Base-by-base conservation (phyloP, 2,329 filamentous ascomycete genomes). In the Cercospora sojina region DNA sequence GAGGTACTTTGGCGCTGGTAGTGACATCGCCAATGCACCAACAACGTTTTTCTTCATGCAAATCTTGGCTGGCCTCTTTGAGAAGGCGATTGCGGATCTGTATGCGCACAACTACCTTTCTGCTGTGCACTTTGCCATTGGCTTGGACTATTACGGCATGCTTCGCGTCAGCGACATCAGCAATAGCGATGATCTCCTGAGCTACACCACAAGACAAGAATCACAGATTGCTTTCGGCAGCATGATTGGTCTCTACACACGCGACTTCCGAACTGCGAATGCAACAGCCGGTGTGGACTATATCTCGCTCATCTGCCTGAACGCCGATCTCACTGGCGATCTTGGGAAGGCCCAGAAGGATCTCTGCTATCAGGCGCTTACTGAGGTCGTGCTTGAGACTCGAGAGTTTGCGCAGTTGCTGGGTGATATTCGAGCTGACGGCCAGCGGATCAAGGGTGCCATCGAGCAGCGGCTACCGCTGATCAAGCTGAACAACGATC, bases 11-110 rank as follows among this genome's bases (percentile, higher is more conserved):
- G 87, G 90, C 73, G 93, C 94, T 78, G 88, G 88, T 62, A 84
- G 86, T n/a, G 93, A 96, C 67, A 91, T 91, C 32, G 87, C 87
- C 68, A 91, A 90, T 71, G 90, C 89, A 69, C 95, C 93, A 72
- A 93, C 91, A 75, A 93, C 94, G 76, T 97, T 90, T 81, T 97
- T 99, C 82, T 93, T 96, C 79, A 86, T 99, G 71, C 93, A 97
- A 77, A 87, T 96, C 49, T 83, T 98, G 59, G 89, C 91, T 31
- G 95, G 95, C 70, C 90, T 97, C 86, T 99, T 96, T 73, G 95
- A 99, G 80, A 90, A 95, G 74, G 95, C 94, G 16, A 85, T 99
- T 62, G 90, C 91, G 32, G 98, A 96, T 78, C 86, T 99, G 18
- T 97, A 97, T 77, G 87, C 88, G 56, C 95, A 96, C 81, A 91